Evolutionary conservation across 768 basidiomycete genomes (phyloP).

Genomic region (Lentinula boryana): DNA sequence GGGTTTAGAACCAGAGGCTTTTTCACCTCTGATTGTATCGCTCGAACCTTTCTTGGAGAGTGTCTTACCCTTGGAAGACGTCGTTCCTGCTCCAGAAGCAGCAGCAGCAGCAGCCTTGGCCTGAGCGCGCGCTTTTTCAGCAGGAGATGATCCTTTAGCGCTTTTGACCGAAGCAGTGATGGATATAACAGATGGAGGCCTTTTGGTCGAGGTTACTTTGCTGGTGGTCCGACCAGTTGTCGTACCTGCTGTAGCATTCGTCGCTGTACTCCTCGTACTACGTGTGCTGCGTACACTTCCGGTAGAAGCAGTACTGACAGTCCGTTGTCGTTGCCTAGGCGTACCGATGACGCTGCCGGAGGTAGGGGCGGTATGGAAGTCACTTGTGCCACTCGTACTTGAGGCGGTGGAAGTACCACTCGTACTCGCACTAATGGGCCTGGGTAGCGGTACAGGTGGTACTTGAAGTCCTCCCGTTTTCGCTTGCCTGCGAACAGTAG

Average conservation of each 20-base stretch:
- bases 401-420: constrained; percentile 1
- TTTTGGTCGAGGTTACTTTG: background rate
- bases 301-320: constrained; percentile 6
- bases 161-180: background rate
- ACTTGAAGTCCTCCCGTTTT: background rate
- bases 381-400: background rate
- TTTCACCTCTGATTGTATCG: constrained; percentile 24
- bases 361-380: constrained; percentile 1
- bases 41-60: constrained; percentile 28
- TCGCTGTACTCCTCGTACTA: constrained; percentile 6
- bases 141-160: background rate
- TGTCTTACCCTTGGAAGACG: constrained; percentile 13
- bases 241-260: background rate
- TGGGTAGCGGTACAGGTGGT: background rate
- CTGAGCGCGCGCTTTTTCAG: background rate
- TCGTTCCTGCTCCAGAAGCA: background rate
- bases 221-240: background rate
- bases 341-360: background rate
- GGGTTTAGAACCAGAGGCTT: background rate
- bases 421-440: constrained; percentile 1
- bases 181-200: background rate
- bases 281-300: constrained; percentile 8
- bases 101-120: background rate
- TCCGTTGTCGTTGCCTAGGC: constrained; percentile 3
- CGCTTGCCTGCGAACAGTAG: background rate